phyloP scores from a whole-genome alignment of 164 flowering plant genomes.

The Vitis vinifera region ASM3070453v1 NC_081810.1:5346001-5346500 shows the following conservation, averaged over 20 bases:
- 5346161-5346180: neutral
- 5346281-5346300: conserved; percentile 89
- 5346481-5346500: too few species aligned
- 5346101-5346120: neutral
- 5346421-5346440: too few species aligned
- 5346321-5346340: conserved; percentile 85
- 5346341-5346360: conserved; percentile 59
- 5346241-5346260: conserved; percentile 36
- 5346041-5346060: conserved; percentile 65
- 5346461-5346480: too few species aligned
- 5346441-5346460: too few species aligned
- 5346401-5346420: too few species aligned
- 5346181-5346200: conserved; percentile 17
- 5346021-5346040: conserved; percentile 52
- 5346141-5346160: neutral
- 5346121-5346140: neutral
- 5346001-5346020: conserved; percentile 82
- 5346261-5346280: conserved; percentile 44
- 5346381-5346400: too few species aligned
- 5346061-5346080: conserved; percentile 47
- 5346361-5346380: too few species aligned
- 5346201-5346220: conserved; percentile 79
- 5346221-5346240: conserved; percentile 70
- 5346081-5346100: conserved; percentile 5
- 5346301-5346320: conserved; percentile 81